phyloP scores from a whole-genome alignment of 1,139 yeast species.

The Candida glucosophila region DNA sequence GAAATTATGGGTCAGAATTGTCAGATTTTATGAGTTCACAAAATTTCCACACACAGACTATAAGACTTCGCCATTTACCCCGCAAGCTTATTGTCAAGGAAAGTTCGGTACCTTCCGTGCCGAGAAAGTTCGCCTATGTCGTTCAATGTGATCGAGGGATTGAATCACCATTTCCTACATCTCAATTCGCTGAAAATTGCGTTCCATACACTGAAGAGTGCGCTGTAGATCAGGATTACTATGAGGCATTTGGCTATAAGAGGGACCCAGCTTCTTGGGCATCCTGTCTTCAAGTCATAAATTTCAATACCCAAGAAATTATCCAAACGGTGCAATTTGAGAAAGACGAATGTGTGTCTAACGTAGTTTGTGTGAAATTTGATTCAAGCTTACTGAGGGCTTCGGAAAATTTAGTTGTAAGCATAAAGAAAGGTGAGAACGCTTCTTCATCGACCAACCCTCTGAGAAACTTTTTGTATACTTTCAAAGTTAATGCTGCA shows the following conservation, averaged over 20 bases:
- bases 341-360: slow-evolving; percentile 30
- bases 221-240: slow-evolving; percentile 17
- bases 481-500: slow-evolving; percentile 26
- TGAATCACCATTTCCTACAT: slow-evolving; percentile 17
- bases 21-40: slow-evolving; percentile 22
- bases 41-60: no score
- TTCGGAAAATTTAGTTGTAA: neutral
- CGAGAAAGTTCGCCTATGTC: slow-evolving; percentile 19
- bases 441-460: slow-evolving; percentile 25
- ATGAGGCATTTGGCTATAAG: slow-evolving; percentile 35
- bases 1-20: slow-evolving; percentile 16
- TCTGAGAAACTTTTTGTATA: slow-evolving; percentile 27
- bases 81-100: slow-evolving; percentile 28
- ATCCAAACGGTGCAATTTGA: slow-evolving; percentile 34
- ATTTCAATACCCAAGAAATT: slow-evolving; percentile 25
- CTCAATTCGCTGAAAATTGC: slow-evolving; percentile 1
- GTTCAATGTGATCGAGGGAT: slow-evolving; percentile 40
- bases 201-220: slow-evolving; percentile 4
- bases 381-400: slow-evolving; percentile 7
- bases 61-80: slow-evolving; percentile 52
- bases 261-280: slow-evolving; percentile 26
- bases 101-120: slow-evolving; percentile 8
- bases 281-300: slow-evolving; percentile 47
- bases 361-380: slow-evolving; percentile 14
- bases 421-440: slow-evolving; percentile 10